These are phyloP conservation scores for Aschersonia sp. DNA, from an alignment of 2,329 filamentous ascomycete genomes.

Conservation along the genomic window DNA sequence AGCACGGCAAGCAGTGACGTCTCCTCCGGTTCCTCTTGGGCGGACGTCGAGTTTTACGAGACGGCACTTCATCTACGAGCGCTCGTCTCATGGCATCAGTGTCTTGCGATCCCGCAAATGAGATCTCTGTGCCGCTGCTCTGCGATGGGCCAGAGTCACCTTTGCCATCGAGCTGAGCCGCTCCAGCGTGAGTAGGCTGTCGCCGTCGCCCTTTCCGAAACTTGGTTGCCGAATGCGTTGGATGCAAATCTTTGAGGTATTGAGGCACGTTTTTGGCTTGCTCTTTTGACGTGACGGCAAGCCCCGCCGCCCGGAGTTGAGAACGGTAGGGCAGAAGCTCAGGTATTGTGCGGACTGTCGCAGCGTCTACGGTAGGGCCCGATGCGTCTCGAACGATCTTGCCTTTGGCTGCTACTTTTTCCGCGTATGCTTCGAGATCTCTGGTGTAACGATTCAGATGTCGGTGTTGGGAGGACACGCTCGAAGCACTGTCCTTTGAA, in stretches of 20 bases:
- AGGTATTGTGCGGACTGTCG: conserved; percentile 34
- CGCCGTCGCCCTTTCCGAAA: not conserved
- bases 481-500: conserved; percentile 14
- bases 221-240: not conserved
- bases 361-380: conserved; percentile 23
- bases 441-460: conserved; percentile 21
- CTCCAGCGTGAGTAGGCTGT: not conserved
- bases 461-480: conserved; percentile 27
- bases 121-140: conserved; percentile 15
- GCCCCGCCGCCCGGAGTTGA: conserved; percentile 37
- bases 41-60: conserved; percentile 8
- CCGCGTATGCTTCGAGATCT: conserved; percentile 15
- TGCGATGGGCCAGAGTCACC: conserved; percentile 6
- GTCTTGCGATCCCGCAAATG: conserved; percentile 14
- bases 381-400: conserved; percentile 24
- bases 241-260: conserved; percentile 5
- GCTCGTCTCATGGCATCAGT: conserved; percentile 19
- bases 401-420: conserved; percentile 21
- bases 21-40: conserved; percentile 5
- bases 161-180: conserved; percentile 15
- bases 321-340: conserved; percentile 37
- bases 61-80: conserved; percentile 16
- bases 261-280: conserved; percentile 20
- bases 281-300: conserved; percentile 38
- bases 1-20: conserved; percentile 15